These are phyloP conservation scores for Plasmodium gaboni DNA, from an alignment of 169 alveolate species.

Conservation along the genomic window DNA sequence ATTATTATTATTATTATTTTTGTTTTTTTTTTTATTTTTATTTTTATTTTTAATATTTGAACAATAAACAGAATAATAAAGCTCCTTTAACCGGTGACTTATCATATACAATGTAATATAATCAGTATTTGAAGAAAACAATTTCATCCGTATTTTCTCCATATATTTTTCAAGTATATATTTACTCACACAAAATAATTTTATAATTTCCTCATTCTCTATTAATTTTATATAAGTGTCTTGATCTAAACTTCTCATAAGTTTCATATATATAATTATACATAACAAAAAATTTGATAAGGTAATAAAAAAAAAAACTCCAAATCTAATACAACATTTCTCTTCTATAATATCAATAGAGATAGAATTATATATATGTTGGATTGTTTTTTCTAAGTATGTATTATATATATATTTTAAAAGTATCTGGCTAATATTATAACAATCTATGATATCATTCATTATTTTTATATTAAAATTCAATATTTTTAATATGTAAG, in stretches of 20 bases:
- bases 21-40: background rate
- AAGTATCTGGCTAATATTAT: conserved; percentile 22
- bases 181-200: conserved; percentile 25
- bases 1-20: background rate
- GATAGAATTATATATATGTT: background rate
- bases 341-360: conserved; percentile 3
- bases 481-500: conserved; percentile 18
- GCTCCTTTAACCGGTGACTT: background rate
- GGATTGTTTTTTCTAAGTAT: conserved; percentile 40
- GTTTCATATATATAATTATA: conserved; percentile 30
- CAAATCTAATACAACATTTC: conserved; percentile 55
- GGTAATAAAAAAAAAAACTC: conserved; percentile 23
- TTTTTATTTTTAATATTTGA: no score
- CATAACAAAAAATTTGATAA: conserved; percentile 42
- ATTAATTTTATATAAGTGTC: conserved; percentile 6
- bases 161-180: conserved; percentile 44
- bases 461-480: conserved; percentile 40
- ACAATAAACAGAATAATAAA: background rate
- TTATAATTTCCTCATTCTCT: conserved; percentile 2
- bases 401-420: conserved; percentile 41
- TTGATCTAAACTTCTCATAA: conserved; percentile 11
- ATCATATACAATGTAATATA: conserved; percentile 10
- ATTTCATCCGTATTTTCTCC: conserved; percentile 33
- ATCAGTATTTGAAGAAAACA: conserved; percentile 35
- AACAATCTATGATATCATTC: conserved; percentile 52